These are phyloP conservation scores for Athelia psychrophila DNA, from an alignment of 1,284 basidiomycete genomes.

Conservation along the genomic window DNA sequence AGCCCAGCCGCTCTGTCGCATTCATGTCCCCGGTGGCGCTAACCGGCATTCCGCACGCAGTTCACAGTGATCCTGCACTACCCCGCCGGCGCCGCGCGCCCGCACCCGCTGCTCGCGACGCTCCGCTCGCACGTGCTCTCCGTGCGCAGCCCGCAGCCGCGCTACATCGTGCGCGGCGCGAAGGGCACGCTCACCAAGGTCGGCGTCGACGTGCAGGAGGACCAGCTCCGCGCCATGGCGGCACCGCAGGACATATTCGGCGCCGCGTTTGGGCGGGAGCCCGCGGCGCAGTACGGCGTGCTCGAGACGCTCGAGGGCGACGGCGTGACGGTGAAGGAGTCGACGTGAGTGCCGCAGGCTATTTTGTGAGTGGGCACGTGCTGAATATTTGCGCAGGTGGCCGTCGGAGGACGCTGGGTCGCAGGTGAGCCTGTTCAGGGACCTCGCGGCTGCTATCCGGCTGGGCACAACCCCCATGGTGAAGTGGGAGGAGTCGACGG, in stretches of 20 bases:
- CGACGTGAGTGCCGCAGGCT: constrained; percentile 35
- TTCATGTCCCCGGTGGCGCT: background rate
- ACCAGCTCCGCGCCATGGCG: constrained; percentile 56
- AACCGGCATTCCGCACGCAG: constrained; percentile 37
- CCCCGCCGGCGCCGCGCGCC: constrained; percentile 34
- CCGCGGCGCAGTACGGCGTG: constrained; percentile 55
- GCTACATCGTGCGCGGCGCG: constrained; percentile 69
- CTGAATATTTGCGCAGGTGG: constrained; percentile 41
- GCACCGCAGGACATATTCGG: constrained; percentile 45
- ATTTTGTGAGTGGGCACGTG: background rate
- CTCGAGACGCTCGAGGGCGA: constrained; percentile 53
- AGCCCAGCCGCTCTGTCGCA: constrained; percentile 17
- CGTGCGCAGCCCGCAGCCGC: constrained; percentile 59
- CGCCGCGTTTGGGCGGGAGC: constrained; percentile 52
- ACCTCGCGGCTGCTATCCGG: constrained; percentile 61
- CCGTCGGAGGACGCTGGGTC: constrained; percentile 58
- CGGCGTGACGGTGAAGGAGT: constrained; percentile 41
- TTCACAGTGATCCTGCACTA: constrained; percentile 72
- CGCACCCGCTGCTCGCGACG: constrained; percentile 64
- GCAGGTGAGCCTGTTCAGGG: constrained; percentile 62
- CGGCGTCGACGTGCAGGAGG: constrained; percentile 80
- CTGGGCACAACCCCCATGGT: constrained; percentile 52
- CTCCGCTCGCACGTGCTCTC: constrained; percentile 71
- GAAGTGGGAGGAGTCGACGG: constrained; percentile 68
- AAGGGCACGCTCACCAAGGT: constrained; percentile 74